Evolutionary conservation across 768 basidiomycete species (phyloP), one percentile per base, ranked within the genome.

Genomic region (Russula olivacea): DNA sequence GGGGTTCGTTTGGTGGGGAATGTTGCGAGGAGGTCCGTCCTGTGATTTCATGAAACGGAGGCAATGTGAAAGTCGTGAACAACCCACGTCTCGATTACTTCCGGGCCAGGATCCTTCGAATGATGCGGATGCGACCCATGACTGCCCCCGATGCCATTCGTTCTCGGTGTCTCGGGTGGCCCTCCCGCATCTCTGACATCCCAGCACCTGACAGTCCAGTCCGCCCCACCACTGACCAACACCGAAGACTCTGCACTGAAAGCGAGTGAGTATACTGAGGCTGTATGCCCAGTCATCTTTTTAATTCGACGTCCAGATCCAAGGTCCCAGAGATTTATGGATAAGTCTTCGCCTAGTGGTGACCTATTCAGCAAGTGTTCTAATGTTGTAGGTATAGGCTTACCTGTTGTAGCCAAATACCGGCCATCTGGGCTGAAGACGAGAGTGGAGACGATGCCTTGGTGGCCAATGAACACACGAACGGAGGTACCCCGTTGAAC

Each of bases 151-250:
- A 74, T 69, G 30, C 83, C 85, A 69, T 84, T 86, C 71, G 84
- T 85, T 41, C 79, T 79, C 14, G 79, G 68, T 72, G 87, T 89
- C 25, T 69, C 75, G 28, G 79, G 80, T 12, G 75, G 71, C 0
- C 90, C 90, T 12, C 91, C 93, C 11, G 88, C 74, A 50, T 80
- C 75, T 74, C 90, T 95, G 40, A 97, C 87, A 72, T 99, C 97
- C 97, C 97, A 99, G 61, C 93, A 94, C n/a, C 96, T 81, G 19
- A 98, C 94, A 0, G 97, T 98, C 83, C 92, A 95, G 72, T 99
- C 97, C 34, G 93, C 85, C 28, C 89, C 83, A 7, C 95, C 95
- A 62, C 92, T 95, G 14, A 98, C 88, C 40, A 99, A 83, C 58
- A 98, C 74, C 2, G 87, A 86, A 0, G 93, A 94, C 73, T 98